Evolutionary conservation across 345 rosid species (phyloP).

Genomic region (Limnanthes douglasii): DNA sequence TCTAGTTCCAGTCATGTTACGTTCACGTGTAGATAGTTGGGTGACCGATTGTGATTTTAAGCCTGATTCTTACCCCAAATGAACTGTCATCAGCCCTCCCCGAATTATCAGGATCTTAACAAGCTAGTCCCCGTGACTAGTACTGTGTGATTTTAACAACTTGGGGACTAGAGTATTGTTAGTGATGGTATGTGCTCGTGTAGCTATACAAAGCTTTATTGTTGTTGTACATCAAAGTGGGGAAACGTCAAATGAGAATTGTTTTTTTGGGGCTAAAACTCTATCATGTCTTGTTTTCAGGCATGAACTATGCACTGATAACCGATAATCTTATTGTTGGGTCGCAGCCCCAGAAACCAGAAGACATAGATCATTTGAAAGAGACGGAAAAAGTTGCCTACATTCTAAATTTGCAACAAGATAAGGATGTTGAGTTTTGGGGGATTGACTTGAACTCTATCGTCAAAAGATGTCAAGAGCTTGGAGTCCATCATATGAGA

Average conservation of each 20-base stretch:
- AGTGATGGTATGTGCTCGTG: no score
- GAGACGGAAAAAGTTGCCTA: conserved; percentile 66
- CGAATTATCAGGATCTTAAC: no score
- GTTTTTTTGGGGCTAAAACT: conserved; percentile 2
- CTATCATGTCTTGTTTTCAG: conserved; percentile 22
- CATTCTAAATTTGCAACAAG: conserved; percentile 85
- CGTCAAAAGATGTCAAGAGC: conserved; percentile 29
- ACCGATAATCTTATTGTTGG: conserved; percentile 71
- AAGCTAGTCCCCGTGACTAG: no score
- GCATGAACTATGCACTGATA: conserved; percentile 84
- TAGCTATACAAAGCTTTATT: background rate
- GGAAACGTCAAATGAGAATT: no score
- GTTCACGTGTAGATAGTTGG: no score
- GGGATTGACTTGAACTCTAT: conserved; percentile 51
- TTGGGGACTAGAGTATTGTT: no score
- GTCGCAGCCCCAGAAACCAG: conserved; percentile 81
- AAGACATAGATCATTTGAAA: conserved; percentile 69
- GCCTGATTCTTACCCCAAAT: no score
- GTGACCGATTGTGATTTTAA: no score
- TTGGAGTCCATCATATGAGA: conserved; percentile 70
- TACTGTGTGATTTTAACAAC: no score
- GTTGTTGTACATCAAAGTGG: no score
- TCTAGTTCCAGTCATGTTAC: no score
- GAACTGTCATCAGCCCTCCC: no score
- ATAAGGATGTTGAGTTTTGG: conserved; percentile 75